phyloP scores from a whole-genome alignment of 2,329 filamentous ascomycete genomes.

The Ampelomyces quisqualis region DNA sequence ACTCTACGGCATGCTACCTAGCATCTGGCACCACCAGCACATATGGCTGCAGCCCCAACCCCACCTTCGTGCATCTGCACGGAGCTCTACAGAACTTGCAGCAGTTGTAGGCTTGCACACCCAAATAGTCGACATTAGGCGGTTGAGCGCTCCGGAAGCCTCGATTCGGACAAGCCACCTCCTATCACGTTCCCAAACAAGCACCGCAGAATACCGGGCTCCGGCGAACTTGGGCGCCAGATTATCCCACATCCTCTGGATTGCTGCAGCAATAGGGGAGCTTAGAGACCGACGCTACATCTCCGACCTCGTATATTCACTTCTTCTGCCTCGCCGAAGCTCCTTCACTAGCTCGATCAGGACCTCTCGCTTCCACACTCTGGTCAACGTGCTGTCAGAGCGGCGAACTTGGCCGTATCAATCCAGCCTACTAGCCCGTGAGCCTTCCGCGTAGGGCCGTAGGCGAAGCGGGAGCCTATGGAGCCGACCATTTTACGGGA shows the following conservation, averaged over 20 bases:
- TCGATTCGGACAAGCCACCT: neutral
- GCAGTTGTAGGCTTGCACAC: neutral
- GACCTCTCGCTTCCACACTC: neutral
- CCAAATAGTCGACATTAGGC: neutral
- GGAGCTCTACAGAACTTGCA: neutral
- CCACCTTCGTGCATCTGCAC: conserved; percentile 1
- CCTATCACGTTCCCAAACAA: neutral
- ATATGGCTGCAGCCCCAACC: neutral
- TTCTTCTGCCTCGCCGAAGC: neutral
- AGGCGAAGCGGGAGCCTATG: conserved; percentile 1
- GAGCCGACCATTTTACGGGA: neutral
- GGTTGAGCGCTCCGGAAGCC: neutral
- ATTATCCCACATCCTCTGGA: too few relatives aligned
- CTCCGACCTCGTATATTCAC: neutral
- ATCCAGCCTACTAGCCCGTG: neutral
- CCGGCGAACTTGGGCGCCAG: too few relatives aligned
- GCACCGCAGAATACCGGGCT: too few relatives aligned
- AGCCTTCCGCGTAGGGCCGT: conserved; percentile 1
- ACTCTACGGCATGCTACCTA: too few relatives aligned
- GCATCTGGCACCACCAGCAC: too few relatives aligned
- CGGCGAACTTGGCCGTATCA: neutral
- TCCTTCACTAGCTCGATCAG: neutral
- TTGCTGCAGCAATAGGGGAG: too few relatives aligned
- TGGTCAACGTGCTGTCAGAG: neutral
- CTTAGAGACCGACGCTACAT: too few relatives aligned